A percentile compares a stretch with the other conserved stretches of the same genome.
These are phyloP conservation scores for Coemansia sp. DNA, from an alignment of 192 early-diverging fungal species.

Conservation along the genomic window DNA sequence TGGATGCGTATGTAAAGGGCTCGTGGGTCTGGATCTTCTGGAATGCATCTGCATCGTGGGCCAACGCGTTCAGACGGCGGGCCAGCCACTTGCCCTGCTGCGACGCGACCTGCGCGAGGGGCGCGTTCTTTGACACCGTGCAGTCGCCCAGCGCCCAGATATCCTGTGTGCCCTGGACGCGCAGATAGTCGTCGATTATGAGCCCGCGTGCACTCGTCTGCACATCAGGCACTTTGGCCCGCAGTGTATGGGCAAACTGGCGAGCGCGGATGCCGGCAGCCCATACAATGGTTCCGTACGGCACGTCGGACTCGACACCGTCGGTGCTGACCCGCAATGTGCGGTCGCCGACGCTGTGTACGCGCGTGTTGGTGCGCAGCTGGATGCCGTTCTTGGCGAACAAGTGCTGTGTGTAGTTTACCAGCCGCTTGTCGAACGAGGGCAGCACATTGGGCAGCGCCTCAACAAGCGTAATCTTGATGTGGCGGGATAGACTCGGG, in stretches of 20 bases:
- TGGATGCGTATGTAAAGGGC: constrained; percentile 66
- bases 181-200: constrained; percentile 72
- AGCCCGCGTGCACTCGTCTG: constrained; percentile 56
- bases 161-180: constrained; percentile 57
- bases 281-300: constrained; percentile 74
- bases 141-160: constrained; percentile 91
- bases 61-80: constrained; percentile 65
- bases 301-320: constrained; percentile 39
- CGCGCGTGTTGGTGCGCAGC: constrained; percentile 65
- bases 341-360: constrained; percentile 60
- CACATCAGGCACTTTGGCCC: constrained; percentile 42
- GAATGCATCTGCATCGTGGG: constrained; percentile 24
- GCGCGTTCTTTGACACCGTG: constrained; percentile 73
- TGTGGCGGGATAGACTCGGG: constrained; percentile 64
- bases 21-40: constrained; percentile 25
- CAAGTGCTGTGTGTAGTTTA: constrained; percentile 71
- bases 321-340: constrained; percentile 49
- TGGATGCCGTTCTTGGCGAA: constrained; percentile 76
- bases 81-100: constrained; percentile 89
- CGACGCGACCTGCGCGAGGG: constrained; percentile 83
- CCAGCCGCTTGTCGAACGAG: constrained; percentile 71
- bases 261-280: constrained; percentile 71
- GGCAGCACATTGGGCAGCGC: constrained; percentile 75
- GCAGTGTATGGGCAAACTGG: constrained; percentile 59
- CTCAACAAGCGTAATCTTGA: constrained; percentile 73